Conservation (phyloP, 495 filamentous ascomycete species). For the Talaromyces ruber region DNA sequence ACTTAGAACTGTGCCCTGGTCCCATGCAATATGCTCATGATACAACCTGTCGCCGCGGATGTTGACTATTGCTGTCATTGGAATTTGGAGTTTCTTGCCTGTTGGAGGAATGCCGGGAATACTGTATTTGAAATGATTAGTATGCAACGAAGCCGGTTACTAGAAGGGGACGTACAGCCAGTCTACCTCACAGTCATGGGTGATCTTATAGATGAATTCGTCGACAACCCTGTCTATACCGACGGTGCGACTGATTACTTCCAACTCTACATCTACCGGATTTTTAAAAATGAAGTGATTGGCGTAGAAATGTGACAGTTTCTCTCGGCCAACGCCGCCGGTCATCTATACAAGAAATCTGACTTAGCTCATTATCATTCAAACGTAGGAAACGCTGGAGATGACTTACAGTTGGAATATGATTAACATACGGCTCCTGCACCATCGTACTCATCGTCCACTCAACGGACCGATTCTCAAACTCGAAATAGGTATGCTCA, state of each 20-base stretch:
- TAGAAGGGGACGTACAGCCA: constrained; percentile 46
- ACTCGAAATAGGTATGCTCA: constrained; percentile 38
- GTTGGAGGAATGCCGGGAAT: constrained; percentile 69
- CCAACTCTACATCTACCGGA: constrained; percentile 53
- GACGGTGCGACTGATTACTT: constrained; percentile 62
- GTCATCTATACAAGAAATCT: constrained; percentile 35
- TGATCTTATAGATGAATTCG: constrained; percentile 50
- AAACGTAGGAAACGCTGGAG: not conserved
- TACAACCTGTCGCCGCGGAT: constrained; percentile 68
- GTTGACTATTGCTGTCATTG: constrained; percentile 65
- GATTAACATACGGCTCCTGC: constrained; percentile 51
- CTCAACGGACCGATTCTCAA: constrained; percentile 30
- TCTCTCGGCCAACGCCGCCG: constrained; percentile 59
- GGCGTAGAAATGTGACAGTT: constrained; percentile 58
- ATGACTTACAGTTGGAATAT: constrained; percentile 44
- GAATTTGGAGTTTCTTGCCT: constrained; percentile 51
- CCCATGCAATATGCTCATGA: constrained; percentile 80
- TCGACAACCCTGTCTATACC: constrained; percentile 51
- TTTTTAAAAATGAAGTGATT: constrained; percentile 69
- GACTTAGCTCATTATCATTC: not conserved
- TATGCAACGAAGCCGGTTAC: constrained; percentile 30
- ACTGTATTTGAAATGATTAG: constrained; percentile 48
- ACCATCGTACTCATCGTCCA: constrained; percentile 48
- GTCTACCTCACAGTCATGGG: constrained; percentile 57
- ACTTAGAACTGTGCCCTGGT: constrained; percentile 67